These are phyloP conservation scores for Nigrograna mackinnonii DNA, from an alignment of 2,329 filamentous ascomycete genomes.

Conservation along the genomic window DNA sequence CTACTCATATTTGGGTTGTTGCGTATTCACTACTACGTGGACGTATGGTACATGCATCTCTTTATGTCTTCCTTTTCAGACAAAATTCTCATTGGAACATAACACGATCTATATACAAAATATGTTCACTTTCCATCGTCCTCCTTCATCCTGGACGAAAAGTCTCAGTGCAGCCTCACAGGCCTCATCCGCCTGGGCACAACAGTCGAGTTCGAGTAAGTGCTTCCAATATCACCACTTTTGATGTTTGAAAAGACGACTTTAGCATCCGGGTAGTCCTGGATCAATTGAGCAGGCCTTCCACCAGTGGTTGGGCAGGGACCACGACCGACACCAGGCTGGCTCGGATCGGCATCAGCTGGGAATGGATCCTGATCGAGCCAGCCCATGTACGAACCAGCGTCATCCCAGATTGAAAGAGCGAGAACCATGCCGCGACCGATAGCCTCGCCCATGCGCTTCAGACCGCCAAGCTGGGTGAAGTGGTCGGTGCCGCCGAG, in stretches of 20 bases:
- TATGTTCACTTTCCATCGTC: too few relatives aligned
- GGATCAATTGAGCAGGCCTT: constrained; percentile 17
- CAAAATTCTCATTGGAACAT: too few relatives aligned
- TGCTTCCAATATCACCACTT: constrained; percentile 21
- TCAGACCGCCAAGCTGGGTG: constrained; percentile 55
- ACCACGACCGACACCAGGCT: constrained; percentile 19
- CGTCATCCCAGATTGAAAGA: constrained; percentile 64
- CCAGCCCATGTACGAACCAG: constrained; percentile 70
- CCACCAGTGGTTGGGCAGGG: constrained; percentile 19
- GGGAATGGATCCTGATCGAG: constrained; percentile 66
- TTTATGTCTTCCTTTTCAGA: too few relatives aligned
- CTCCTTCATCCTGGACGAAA: too few relatives aligned
- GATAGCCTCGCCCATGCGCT: constrained; percentile 56
- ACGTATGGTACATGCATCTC: too few relatives aligned
- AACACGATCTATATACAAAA: too few relatives aligned
- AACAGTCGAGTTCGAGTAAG: too few relatives aligned
- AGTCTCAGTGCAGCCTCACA: too few relatives aligned
- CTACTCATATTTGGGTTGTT: too few relatives aligned
- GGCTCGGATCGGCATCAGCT: constrained; percentile 20
- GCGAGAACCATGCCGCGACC: constrained; percentile 63
- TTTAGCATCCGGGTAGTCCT: constrained; percentile 5
- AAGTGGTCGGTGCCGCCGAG: constrained; percentile 59
- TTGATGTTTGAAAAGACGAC: constrained; percentile 30
- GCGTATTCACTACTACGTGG: too few relatives aligned
- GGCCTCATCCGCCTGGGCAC: too few relatives aligned